Evolutionary conservation across 2,329 filamentous ascomycete genomes (phyloP).

Genomic region (Stemphylium vesicarium): DNA sequence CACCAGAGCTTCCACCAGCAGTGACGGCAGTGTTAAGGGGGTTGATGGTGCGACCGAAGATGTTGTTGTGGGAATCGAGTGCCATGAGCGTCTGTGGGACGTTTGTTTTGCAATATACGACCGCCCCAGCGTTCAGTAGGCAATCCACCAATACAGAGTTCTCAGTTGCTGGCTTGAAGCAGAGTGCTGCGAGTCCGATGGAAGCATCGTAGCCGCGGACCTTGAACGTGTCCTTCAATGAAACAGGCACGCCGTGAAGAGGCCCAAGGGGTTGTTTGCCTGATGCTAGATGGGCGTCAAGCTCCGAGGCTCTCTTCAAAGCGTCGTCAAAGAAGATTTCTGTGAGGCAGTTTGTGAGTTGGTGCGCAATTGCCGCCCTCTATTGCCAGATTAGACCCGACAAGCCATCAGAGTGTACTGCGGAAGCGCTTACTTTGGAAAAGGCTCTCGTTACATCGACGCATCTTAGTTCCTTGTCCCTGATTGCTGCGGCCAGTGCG

Average conservation of each 20-base stretch:
- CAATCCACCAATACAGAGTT: slow-evolving; percentile 53
- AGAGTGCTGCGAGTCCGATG: slow-evolving; percentile 52
- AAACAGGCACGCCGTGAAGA: slow-evolving; percentile 57
- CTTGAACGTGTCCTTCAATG: slow-evolving; percentile 59
- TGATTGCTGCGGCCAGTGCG: slow-evolving; percentile 46
- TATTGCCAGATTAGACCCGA: slow-evolving; percentile 14
- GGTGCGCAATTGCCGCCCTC: slow-evolving; percentile 56
- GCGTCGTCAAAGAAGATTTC: slow-evolving; percentile 49
- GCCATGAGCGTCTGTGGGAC: slow-evolving; percentile 62
- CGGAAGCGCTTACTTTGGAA: slow-evolving; percentile 45
- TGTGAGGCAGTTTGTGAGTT: slow-evolving; percentile 53
- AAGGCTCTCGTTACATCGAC: slow-evolving; percentile 52
- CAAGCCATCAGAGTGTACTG: neutral
- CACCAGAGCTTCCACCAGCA: slow-evolving; percentile 60
- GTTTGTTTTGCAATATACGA: slow-evolving; percentile 62
- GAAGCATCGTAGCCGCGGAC: slow-evolving; percentile 54
- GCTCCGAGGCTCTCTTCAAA: slow-evolving; percentile 40
- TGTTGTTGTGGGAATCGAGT: slow-evolving; percentile 60
- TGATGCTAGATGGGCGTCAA: slow-evolving; percentile 51
- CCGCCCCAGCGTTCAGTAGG: slow-evolving; percentile 55
- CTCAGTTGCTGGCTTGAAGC: slow-evolving; percentile 50
- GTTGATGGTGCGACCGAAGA: slow-evolving; percentile 56
- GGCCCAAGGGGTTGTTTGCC: slow-evolving; percentile 52
- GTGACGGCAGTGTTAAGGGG: slow-evolving; percentile 57
- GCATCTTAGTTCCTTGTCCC: slow-evolving; percentile 43